phyloP scores from a whole-genome alignment of 1,139 yeast genomes.

The Nakaseomyces nivariensis region DNA sequence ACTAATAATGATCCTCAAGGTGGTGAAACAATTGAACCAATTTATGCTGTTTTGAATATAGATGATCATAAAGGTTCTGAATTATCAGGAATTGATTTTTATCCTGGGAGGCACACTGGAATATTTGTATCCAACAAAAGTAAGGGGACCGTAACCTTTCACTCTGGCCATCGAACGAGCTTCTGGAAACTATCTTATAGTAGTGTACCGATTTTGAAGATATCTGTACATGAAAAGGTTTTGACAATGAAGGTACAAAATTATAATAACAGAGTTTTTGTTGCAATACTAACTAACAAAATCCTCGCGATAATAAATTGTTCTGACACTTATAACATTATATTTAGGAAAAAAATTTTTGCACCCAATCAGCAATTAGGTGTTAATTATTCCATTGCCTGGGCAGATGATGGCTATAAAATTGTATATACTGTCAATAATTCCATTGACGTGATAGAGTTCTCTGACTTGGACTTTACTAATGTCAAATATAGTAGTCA shows the following conservation, averaged over 20 bases:
- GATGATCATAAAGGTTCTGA: constrained; percentile 14
- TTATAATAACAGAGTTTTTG: constrained; percentile 38
- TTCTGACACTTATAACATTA: background rate
- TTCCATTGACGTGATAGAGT: constrained; percentile 27
- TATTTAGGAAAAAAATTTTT: background rate
- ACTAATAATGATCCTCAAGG: background rate
- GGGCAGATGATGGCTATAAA: constrained; percentile 39
- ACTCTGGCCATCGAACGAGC: constrained; percentile 47
- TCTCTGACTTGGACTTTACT: constrained; percentile 6
- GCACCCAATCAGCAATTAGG: constrained; percentile 1
- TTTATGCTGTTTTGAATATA: constrained; percentile 23
- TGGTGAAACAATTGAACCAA: constrained; percentile 5
- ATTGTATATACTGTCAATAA: constrained; percentile 12
- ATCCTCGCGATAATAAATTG: constrained; percentile 43
- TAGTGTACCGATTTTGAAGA: constrained; percentile 11
- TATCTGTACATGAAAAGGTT: constrained; percentile 3
- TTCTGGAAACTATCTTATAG: constrained; percentile 40
- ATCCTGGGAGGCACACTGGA: constrained; percentile 48
- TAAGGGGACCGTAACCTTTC: constrained; percentile 50
- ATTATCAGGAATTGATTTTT: constrained; percentile 42
- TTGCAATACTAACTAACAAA: constrained; percentile 52
- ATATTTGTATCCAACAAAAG: constrained; percentile 46
- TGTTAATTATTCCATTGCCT: constrained; percentile 39
- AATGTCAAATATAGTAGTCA: constrained; percentile 31
- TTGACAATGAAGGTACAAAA: background rate